Conservation (phyloP, 2,329 filamentous ascomycete species). For the Niveomyces coronatus region DNA sequence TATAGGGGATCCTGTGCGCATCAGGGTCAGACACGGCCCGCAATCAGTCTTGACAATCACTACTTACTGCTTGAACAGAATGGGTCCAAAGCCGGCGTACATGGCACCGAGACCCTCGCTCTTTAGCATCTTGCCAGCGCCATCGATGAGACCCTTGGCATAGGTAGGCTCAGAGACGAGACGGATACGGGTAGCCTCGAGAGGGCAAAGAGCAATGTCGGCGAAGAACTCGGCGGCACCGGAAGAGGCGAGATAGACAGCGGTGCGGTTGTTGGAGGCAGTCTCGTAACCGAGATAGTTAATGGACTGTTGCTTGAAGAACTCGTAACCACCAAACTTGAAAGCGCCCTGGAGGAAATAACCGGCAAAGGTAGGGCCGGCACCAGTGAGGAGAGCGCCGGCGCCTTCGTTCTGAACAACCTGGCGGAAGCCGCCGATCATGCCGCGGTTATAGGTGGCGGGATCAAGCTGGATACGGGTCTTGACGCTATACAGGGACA, state of each 20-base stretch:
- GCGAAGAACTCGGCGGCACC: slow-evolving; percentile 51
- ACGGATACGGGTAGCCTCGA: slow-evolving; percentile 80
- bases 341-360: slow-evolving; percentile 83
- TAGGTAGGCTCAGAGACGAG: slow-evolving; percentile 73
- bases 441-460: slow-evolving; percentile 68
- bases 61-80: slow-evolving; percentile 47
- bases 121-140: slow-evolving; percentile 66
- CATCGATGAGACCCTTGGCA: slow-evolving; percentile 60
- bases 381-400: slow-evolving; percentile 68
- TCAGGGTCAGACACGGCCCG: neutral
- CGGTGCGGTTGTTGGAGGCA: slow-evolving; percentile 61
- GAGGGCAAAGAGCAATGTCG: slow-evolving; percentile 70
- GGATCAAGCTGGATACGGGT: slow-evolving; percentile 82
- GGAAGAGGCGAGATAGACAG: slow-evolving; percentile 60
- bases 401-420: slow-evolving; percentile 69
- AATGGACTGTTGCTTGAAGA: slow-evolving; percentile 82
- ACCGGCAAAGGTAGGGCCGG: slow-evolving; percentile 68
- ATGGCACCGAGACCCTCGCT: slow-evolving; percentile 69
- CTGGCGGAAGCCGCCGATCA: slow-evolving; percentile 72
- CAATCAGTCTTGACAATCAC: neutral
- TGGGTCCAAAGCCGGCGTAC: slow-evolving; percentile 76
- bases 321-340: slow-evolving; percentile 83
- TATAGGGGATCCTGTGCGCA: slow-evolving; percentile 63
- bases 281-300: slow-evolving; percentile 62
- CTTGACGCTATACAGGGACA: slow-evolving; percentile 56